Base-by-base conservation (phyloP, 1,284 basidiomycete genomes). In the Tylopilus orsonianus region DNA sequence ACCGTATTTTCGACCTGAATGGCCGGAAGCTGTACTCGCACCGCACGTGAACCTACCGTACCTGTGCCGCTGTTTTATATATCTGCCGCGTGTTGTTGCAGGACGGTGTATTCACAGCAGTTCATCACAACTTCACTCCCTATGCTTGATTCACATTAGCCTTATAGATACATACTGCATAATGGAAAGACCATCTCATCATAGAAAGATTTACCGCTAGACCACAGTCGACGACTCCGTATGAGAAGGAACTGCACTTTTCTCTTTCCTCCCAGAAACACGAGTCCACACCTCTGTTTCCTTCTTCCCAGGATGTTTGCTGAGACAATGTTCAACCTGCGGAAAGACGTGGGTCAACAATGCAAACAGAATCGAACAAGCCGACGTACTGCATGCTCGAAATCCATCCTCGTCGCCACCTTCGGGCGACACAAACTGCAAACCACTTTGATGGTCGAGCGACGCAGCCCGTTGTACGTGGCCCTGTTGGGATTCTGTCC, bases 131-230 rank as follows among this genome's bases (percentile, higher is more conserved):
- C 52, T 34, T 33, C 14, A 41, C 27, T 43, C 30, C 42, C 19
- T 45, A 46, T 46, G 41, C 45, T 47, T 35, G 33, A 44, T 46
- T 43, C 41, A 34, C 30, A 4, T 44, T 27, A 48, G 41, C 18
- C 41, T 6, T 58, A 62, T 44, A 64, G 37, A 56, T 45, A 57
- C 42, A 43, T 39, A 27, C 35, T 54, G 36, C 56, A 49, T 64
- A 56, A 60, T 60, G 48, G 35, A 43, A 51, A 22, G n/a, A n/a
- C n/a, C 32, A 2, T 23, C 16, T 30, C 6, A 19, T n/a, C 19
- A 16, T 18, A 19, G 5, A 44, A 14, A 18, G 8, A 18, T n/a
- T 14, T 10, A 22, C 8, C 3, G 2, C 12, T 41, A 6, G 20
- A 20, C 23, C 24, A 5, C 19, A 26, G 26, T 10, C 8, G 20